Conservation (phyloP, 1,139 yeast species). For the Sugiyamaella japonica region DNA sequence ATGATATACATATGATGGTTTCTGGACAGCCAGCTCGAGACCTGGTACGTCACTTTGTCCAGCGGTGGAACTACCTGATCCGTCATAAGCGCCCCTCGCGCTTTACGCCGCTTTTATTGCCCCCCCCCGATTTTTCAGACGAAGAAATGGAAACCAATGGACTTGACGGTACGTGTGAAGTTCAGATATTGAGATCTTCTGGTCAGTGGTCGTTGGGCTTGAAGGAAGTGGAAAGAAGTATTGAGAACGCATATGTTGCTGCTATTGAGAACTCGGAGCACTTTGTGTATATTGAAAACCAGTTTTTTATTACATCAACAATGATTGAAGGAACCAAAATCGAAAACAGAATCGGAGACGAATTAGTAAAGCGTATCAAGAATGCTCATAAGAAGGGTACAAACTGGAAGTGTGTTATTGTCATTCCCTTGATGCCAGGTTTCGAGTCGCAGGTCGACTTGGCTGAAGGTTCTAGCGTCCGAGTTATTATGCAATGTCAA, state of each 20-base stretch:
- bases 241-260: constrained; percentile 88
- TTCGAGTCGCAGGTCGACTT: constrained; percentile 92
- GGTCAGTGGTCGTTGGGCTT: constrained; percentile 93
- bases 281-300: constrained; percentile 91
- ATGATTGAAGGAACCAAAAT: constrained; percentile 82
- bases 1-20: constrained; percentile 95
- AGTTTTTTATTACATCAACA: constrained; percentile 87
- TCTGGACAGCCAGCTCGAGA: constrained; percentile 97
- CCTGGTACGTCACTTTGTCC: constrained; percentile 89
- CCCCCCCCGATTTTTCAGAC: constrained; percentile 83
- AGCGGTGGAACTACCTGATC: constrained; percentile 92
- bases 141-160: constrained; percentile 66
- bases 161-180: constrained; percentile 84
- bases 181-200: constrained; percentile 84
- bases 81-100: constrained; percentile 95
- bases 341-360: constrained; percentile 92
- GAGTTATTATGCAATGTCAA: constrained; percentile 97
- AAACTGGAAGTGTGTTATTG: constrained; percentile 84
- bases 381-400: constrained; percentile 78
- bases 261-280: constrained; percentile 90
- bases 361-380: constrained; percentile 89
- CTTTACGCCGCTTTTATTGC: constrained; percentile 85
- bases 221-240: constrained; percentile 80
- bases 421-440: constrained; percentile 97
- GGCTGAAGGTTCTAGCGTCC: constrained; percentile 89